Evolutionary conservation across 2,329 filamentous ascomycete species (phyloP).

Genomic region (Gnomoniopsis smithogilvyi): DNA sequence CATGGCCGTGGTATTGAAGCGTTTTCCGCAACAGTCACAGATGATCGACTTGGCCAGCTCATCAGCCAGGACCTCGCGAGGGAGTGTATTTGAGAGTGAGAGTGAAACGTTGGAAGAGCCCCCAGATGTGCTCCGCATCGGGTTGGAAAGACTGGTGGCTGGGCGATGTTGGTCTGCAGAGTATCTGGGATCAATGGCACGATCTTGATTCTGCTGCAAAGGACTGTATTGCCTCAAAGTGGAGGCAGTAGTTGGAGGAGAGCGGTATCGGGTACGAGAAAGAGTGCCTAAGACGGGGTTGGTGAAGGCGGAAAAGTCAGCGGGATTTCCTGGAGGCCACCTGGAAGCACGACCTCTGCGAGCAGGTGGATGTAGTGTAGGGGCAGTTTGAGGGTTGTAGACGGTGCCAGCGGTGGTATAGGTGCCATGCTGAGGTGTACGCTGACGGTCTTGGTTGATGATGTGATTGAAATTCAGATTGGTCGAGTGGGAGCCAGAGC

Average conservation of each 20-base stretch:
- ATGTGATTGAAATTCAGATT: background rate
- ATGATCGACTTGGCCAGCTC: background rate
- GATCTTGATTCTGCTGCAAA: conserved; percentile 52
- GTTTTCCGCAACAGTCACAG: background rate
- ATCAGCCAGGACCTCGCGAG: background rate
- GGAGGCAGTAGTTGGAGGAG: conserved; percentile 22
- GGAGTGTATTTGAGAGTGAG: background rate
- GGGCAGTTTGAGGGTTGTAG: conserved; percentile 44
- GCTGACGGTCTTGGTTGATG: background rate
- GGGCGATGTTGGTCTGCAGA: background rate
- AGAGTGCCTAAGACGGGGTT: conserved; percentile 34
- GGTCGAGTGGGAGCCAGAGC: conserved; percentile 17
- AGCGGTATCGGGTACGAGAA: conserved; percentile 27
- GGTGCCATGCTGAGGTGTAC: conserved; percentile 32
- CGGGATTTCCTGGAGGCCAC: conserved; percentile 30
- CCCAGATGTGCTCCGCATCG: background rate
- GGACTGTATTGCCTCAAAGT: conserved; percentile 42
- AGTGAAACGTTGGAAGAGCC: background rate
- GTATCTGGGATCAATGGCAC: conserved; percentile 40
- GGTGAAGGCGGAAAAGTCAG: conserved; percentile 34
- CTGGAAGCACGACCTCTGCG: conserved; percentile 47
- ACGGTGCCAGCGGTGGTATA: conserved; percentile 58
- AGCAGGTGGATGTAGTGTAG: conserved; percentile 48
- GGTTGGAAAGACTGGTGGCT: background rate
- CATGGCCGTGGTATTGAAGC: background rate